These are phyloP conservation scores for Metarhizium album DNA, from an alignment of 2,329 filamentous ascomycete species.

Conservation along the genomic window DNA sequence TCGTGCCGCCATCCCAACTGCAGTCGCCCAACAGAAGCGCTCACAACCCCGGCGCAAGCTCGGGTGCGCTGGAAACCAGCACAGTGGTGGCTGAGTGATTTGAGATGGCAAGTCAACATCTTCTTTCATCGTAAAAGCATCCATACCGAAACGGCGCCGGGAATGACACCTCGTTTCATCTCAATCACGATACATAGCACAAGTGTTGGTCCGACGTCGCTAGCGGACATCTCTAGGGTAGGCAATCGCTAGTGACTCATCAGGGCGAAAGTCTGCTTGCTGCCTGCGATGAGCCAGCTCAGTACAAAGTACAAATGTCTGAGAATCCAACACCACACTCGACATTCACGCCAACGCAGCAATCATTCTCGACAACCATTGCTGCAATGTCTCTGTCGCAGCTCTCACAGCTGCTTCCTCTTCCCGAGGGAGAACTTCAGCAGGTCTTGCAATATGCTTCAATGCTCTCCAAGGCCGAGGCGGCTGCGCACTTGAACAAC, in stretches of 20 bases:
- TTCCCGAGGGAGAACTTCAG: constrained; percentile 74
- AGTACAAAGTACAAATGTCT: neutral
- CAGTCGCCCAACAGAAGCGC: no score
- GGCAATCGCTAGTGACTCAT: neutral
- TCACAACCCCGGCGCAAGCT: no score
- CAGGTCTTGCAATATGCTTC: constrained; percentile 77
- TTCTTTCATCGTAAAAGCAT: no score
- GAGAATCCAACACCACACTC: neutral
- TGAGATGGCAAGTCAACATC: no score
- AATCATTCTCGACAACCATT: neutral
- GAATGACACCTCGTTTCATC: no score
- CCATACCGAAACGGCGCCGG: no score
- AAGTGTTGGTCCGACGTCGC: no score
- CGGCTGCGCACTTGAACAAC: constrained; percentile 76
- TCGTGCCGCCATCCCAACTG: no score
- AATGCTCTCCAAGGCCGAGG: constrained; percentile 64
- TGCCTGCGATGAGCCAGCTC: neutral
- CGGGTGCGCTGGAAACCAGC: no score
- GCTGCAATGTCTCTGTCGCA: constrained; percentile 49
- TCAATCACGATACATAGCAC: neutral
- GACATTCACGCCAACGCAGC: neutral
- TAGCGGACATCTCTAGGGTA: constrained; percentile 1
- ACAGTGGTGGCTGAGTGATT: no score
- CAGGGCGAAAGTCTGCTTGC: neutral
- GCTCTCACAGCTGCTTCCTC: constrained; percentile 67